A percentile compares a stretch with the other conserved stretches of the same genome.
Conservation (phyloP, 2,329 filamentous ascomycete species). For the Knoxdaviesia proteae region DNA sequence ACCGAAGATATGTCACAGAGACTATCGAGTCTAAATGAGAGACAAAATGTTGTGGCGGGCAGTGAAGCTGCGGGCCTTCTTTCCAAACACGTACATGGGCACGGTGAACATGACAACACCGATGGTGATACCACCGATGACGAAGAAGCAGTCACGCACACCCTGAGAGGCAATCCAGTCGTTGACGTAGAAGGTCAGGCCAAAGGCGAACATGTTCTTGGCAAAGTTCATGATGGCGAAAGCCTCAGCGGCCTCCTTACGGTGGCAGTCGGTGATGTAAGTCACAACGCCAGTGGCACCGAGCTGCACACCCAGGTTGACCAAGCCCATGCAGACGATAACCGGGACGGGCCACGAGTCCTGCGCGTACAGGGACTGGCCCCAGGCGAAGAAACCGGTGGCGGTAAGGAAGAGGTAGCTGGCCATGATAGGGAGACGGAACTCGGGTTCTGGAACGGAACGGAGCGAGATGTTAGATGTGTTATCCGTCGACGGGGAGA, state of each 20-base stretch:
- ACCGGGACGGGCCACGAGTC: constrained; percentile 11
- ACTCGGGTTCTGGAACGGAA: constrained; percentile 12
- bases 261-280: constrained; percentile 17
- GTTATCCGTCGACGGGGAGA: too few relatives aligned
- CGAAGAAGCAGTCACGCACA: constrained; percentile 4
- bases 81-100: constrained; percentile 5
- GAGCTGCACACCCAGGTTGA: constrained; percentile 15
- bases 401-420: constrained; percentile 14
- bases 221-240: constrained; percentile 17
- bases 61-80: constrained; percentile 4
- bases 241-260: constrained; percentile 15
- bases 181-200: constrained; percentile 17
- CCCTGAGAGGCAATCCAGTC: constrained; percentile 17
- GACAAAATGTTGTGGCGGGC: neutral
- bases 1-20: too few relatives aligned
- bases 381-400: constrained; percentile 16
- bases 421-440: constrained; percentile 16
- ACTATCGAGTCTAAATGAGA: too few relatives aligned
- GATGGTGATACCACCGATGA: constrained; percentile 5
- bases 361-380: constrained; percentile 7
- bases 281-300: constrained; percentile 16
- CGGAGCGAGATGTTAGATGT: neutral
- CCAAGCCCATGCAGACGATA: constrained; percentile 14
- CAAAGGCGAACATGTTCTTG: constrained; percentile 18
- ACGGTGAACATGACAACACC: constrained; percentile 15